Percentiles rank a stretch among this genome's conserved stretches.
phyloP scores from a whole-genome alignment of 2,329 filamentous ascomycete genomes.

The Zasmidium cellare region DNA sequence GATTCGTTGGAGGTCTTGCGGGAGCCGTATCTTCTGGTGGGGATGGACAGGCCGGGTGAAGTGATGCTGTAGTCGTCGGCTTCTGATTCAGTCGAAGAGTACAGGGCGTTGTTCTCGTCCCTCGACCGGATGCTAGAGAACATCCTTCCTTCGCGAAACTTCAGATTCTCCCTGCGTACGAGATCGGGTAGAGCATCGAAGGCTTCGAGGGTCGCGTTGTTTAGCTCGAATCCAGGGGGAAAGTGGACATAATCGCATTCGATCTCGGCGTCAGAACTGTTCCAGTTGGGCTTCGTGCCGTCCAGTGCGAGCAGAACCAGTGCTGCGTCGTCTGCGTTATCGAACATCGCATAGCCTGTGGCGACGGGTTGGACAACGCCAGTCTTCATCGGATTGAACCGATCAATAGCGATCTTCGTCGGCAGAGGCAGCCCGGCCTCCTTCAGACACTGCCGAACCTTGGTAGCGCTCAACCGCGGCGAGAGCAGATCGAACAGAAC shows the following conservation, averaged over 20 bases:
- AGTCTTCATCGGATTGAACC: background rate
- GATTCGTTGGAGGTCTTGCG: slow-evolving; percentile 9
- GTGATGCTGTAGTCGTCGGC: background rate
- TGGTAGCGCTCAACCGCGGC: background rate
- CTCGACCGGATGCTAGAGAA: background rate
- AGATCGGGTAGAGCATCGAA: slow-evolving; percentile 14
- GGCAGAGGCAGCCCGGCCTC: slow-evolving; percentile 9
- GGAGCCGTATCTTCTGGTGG: background rate
- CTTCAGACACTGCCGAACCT: slow-evolving; percentile 8
- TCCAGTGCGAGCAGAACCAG: slow-evolving; percentile 13
- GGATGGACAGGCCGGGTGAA: background rate
- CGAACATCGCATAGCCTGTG: slow-evolving; percentile 15
- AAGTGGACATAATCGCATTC: slow-evolving; percentile 18
- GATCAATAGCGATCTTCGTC: slow-evolving; percentile 4
- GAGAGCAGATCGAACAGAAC: slow-evolving; percentile 15
- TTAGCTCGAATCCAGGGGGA: slow-evolving; percentile 8
- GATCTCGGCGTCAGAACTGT: slow-evolving; percentile 6
- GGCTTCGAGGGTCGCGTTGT: slow-evolving; percentile 1
- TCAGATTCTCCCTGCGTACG: slow-evolving; percentile 1
- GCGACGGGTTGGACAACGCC: background rate
- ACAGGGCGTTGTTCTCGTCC: background rate
- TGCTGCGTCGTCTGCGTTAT: slow-evolving; percentile 11
- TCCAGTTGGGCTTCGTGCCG: slow-evolving; percentile 16
- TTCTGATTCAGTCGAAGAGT: background rate
- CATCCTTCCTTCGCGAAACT: background rate